Evolutionary conservation across 2,329 filamentous ascomycete species (phyloP), one percentile per base, ranked within the genome.

Genomic region (Fusarium nematophilum): DNA sequence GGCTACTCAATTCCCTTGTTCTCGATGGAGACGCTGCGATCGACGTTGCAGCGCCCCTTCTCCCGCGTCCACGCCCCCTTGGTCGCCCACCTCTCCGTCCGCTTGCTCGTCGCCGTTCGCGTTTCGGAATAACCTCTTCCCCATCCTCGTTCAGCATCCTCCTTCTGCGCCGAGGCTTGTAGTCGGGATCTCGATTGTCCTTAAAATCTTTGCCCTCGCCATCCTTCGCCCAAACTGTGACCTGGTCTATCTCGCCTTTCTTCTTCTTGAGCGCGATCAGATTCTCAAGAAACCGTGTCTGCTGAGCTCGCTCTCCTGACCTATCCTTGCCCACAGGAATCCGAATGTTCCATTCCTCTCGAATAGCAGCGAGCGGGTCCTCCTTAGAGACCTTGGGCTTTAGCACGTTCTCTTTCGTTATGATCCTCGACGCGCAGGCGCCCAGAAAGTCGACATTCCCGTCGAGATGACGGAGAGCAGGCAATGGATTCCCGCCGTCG

Each of bases 371-470:
- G 8, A 78, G 62, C 6, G 71, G 65, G 40, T 76, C 74, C 49
- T 75, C 70, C 10, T 66, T 70, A 6, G 64, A 65, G 21, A 73
- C 68, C 30, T 78, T 81, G 15, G 81, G 79, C 39, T 81, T 80
- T 11, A 92, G 73, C 30, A 84, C 81, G 56, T 86, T 86, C 59
- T 89, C 87, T 26, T 80, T 84, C 10, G 90, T 90, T 38, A 90
- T 79, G 54, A 96, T 84, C 53, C 91, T 87, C 9, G 88, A 84
- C 44, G 86, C 85, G 58, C 88, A 89, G 29, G 87, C 85, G n/a
- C 85, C 89, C 4, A 96, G 78, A 5, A 96, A 79, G 70, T 93
- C 90, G 30, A 91, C 86, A 18, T 85, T 82, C 17, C 83, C 80
- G 26, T 77, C 78, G 21, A 85, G 80, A 18, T 79, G 76, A n/a